phyloP scores from a whole-genome alignment of 257 asterid genomes.

The Solanum medicagineum region DNA sequence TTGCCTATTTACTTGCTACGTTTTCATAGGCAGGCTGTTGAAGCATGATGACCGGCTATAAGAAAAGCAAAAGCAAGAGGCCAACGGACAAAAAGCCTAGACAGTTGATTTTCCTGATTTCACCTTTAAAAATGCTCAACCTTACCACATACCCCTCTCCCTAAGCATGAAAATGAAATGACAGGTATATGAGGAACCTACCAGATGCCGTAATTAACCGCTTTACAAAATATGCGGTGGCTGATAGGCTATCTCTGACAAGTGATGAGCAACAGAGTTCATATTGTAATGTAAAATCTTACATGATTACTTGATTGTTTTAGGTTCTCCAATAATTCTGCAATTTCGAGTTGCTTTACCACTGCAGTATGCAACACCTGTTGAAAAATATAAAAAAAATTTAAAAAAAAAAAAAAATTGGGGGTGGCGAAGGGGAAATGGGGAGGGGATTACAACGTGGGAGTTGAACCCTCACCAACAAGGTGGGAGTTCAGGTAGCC shows the following conservation, averaged over 20 bases:
- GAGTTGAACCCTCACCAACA: no score
- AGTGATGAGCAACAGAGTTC: background rate
- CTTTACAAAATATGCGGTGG: background rate
- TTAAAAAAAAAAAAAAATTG: no score
- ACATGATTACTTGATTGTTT: conserved; percentile 45
- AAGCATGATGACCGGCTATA: background rate
- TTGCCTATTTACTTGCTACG: background rate
- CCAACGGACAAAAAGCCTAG: background rate
- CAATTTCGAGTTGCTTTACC: conserved; percentile 64
- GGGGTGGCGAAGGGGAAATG: no score
- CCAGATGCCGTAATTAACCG: background rate
- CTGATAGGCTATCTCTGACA: background rate
- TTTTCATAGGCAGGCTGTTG: background rate
- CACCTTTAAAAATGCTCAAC: background rate
- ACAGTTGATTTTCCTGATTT: background rate
- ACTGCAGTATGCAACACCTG: conserved; percentile 58
- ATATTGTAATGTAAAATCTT: conserved; percentile 7
- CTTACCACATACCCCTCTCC: background rate
- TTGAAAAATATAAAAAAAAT: background rate
- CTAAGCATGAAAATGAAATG: background rate
- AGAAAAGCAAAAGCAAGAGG: background rate
- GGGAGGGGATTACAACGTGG: no score
- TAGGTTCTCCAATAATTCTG: conserved; percentile 55
- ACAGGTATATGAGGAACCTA: background rate
- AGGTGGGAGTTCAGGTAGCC: no score